Base-by-base conservation (phyloP, 164 flowering plant genomes). In the Nelumbo lutea region DNA sequence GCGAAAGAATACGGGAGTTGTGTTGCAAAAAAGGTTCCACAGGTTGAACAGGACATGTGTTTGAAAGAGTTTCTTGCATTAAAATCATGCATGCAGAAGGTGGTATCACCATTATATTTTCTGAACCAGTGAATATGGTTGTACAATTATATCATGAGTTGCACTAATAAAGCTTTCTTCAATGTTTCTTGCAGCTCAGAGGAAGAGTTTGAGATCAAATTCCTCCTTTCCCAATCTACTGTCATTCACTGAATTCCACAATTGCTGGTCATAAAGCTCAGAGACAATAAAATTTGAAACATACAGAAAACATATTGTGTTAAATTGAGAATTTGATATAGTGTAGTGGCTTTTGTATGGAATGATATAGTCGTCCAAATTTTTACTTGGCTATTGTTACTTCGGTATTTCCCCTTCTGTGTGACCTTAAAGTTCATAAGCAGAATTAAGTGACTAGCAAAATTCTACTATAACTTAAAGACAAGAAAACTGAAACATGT, bases 11-110 rank as follows among this genome's bases (percentile, higher is more conserved):
- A 91, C 62, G 97, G 98, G 42, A 77, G 85, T 73, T 94, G 98
- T 75, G 87, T 94, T 70, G 89, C 95, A 10, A 82, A 82, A 63
- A 91, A 88, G 79, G 87, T 94, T 79, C 97, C 95, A 46, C 83
- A 86, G 79, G 84, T 94, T 76, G 97, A 94, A 72, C 89, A 81
- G 41, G 90, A 91, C 75, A 90, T 91, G 97, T 91, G 98, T 73
- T 69, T 85, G 74, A 90, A 94, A 79, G 95, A 94, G 79, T 94
- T 91, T 79, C 81, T 86, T 71, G 87, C 81, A 55, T 70, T 91
- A 50, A 88, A 83, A 77, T 76, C 76, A 78, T 94, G 98, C 85
- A 91, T 91, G 98, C 90, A 87, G 72, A 88, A 80, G 56, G 77
- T 77, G 88, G 97, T 94, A 88, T 64, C 27, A 27, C 27, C 27